These are phyloP conservation scores for Apiotrichum brassicae DNA, from an alignment of 1,284 basidiomycete genomes.

Conservation along the genomic window DNA sequence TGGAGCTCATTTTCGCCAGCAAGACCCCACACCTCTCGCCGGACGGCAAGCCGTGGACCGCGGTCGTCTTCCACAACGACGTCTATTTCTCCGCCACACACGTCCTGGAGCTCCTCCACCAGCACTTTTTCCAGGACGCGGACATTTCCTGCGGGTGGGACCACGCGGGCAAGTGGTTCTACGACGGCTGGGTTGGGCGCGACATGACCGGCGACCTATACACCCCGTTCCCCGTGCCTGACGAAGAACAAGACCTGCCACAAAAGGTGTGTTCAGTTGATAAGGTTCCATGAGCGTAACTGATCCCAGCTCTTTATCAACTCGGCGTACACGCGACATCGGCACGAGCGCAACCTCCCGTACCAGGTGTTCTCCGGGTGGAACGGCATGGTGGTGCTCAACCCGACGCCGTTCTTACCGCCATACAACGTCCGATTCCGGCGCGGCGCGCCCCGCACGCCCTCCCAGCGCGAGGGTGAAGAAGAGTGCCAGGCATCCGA, in stretches of 20 bases:
- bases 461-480: conserved; percentile 13
- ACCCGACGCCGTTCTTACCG: conserved; percentile 37
- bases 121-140: conserved; percentile 45
- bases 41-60: conserved; percentile 39
- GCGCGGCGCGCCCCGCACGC: conserved; percentile 25
- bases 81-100: conserved; percentile 47
- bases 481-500: conserved; percentile 43
- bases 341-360: conserved; percentile 38
- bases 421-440: conserved; percentile 41
- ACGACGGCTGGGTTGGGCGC: conserved; percentile 49
- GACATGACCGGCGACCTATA: conserved; percentile 45
- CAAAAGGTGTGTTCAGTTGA: conserved; percentile 36
- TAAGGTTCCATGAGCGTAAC: too few relatives aligned
- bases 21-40: conserved; percentile 29
- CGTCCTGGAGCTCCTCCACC: conserved; percentile 47
- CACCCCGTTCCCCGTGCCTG: conserved; percentile 42
- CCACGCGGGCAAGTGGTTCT: conserved; percentile 47
- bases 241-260: conserved; percentile 38
- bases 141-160: conserved; percentile 50
- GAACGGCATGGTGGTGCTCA: conserved; percentile 53
- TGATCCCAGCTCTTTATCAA: conserved; percentile 35
- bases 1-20: conserved; percentile 43
- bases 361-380: conserved; percentile 51
- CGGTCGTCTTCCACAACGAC: conserved; percentile 49
- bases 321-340: conserved; percentile 28